Conservation (phyloP, 371 early-diverging fungal species). For the Saksenaea oblongispora region DNA sequence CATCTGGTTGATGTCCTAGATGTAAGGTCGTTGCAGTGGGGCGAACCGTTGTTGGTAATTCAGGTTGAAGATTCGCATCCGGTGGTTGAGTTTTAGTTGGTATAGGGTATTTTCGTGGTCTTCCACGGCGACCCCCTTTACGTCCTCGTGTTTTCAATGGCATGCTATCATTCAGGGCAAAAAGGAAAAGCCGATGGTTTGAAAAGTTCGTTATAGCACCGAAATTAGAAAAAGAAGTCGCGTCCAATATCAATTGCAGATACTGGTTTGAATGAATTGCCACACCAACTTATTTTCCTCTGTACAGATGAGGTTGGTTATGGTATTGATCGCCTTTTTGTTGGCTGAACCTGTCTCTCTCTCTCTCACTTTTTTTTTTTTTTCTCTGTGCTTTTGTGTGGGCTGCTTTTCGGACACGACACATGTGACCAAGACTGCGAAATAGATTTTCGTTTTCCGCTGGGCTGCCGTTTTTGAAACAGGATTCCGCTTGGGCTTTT, state of each 20-base stretch:
- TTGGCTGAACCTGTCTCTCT: not conserved
- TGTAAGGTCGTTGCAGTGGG: slow-evolving; percentile 8
- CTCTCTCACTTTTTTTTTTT: slow-evolving; percentile 5
- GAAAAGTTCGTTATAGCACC: not conserved
- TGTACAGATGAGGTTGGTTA: slow-evolving; percentile 2
- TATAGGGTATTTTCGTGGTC: slow-evolving; percentile 10
- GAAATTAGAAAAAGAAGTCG: slow-evolving; percentile 2
- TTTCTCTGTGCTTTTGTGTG: not conserved
- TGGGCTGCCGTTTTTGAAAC: too few relatives aligned
- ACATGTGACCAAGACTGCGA: too few relatives aligned
- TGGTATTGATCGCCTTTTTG: not conserved
- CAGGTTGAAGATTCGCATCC: not conserved
- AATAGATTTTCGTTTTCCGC: too few relatives aligned
- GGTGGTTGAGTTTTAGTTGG: not conserved
- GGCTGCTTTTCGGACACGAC: too few relatives aligned
- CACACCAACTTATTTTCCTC: slow-evolving; percentile 1
- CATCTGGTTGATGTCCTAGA: not conserved
- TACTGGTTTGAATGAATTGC: not conserved
- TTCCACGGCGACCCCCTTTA: slow-evolving; percentile 17
- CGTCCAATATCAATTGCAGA: not conserved
- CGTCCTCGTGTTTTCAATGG: slow-evolving; percentile 19
- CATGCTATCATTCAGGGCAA: slow-evolving; percentile 9
- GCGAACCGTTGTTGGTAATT: not conserved
- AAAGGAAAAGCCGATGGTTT: not conserved
- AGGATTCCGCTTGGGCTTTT: too few relatives aligned